Evolutionary conservation across 2,329 filamentous ascomycete species (phyloP).

Genomic region (Raffaelea ambrosiae): DNA sequence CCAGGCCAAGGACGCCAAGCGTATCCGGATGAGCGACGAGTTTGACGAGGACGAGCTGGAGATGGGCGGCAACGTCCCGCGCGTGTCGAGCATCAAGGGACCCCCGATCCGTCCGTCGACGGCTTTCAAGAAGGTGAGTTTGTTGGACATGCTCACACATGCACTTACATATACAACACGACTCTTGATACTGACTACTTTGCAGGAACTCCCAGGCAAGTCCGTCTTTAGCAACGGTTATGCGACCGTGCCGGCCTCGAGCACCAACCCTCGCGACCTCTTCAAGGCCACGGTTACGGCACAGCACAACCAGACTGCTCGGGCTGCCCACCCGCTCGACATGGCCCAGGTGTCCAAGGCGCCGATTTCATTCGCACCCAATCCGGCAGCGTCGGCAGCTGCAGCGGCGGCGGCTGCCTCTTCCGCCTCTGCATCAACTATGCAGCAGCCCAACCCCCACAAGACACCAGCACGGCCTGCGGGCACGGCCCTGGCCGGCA

Average conservation of each 20-base stretch:
- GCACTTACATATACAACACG: no score
- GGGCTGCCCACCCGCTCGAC: conserved; percentile 62
- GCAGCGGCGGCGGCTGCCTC: conserved; percentile 1
- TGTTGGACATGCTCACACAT: no score
- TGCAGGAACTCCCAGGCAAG: conserved; percentile 52
- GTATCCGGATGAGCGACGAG: conserved; percentile 68
- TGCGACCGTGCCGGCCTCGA: conserved; percentile 47
- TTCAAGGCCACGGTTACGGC: conserved; percentile 59
- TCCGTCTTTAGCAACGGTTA: conserved; percentile 54
- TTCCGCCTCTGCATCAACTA: background rate
- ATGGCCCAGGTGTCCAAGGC: conserved; percentile 83
- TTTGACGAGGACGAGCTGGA: conserved; percentile 53
- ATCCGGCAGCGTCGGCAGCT: conserved; percentile 16
- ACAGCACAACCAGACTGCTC: conserved; percentile 58
- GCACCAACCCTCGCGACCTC: conserved; percentile 45
- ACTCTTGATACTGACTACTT: background rate
- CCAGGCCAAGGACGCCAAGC: conserved; percentile 65
- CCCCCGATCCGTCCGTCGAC: conserved; percentile 78
- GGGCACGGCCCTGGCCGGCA: conserved; percentile 27
- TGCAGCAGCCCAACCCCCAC: conserved; percentile 29
- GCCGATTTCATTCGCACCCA: conserved; percentile 82
- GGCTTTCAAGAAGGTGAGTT: conserved; percentile 53
- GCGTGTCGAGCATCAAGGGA: conserved; percentile 57
- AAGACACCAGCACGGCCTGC: conserved; percentile 61
- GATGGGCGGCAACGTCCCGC: conserved; percentile 46